These are phyloP conservation scores for Puccinia horiana DNA, from an alignment of 1,284 basidiomycete species.

Conservation along the genomic window DNA sequence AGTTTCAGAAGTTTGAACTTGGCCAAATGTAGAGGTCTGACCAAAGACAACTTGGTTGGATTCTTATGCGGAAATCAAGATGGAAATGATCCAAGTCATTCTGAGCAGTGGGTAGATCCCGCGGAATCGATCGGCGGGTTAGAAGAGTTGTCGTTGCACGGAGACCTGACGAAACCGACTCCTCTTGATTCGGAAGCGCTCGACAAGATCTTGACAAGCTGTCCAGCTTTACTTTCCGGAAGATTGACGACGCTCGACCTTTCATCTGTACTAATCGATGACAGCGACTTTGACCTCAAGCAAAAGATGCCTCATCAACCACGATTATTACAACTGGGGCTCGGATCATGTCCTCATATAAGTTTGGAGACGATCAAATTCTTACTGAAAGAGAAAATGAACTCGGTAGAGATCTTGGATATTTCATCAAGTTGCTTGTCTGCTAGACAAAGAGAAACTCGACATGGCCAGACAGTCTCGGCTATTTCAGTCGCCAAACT, in stretches of 20 bases:
- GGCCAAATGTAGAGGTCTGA: constrained; percentile 37
- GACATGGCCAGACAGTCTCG: background rate
- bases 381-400: constrained; percentile 18
- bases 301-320: constrained; percentile 16
- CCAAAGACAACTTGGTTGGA: constrained; percentile 16
- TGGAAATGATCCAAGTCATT: background rate
- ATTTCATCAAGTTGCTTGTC: constrained; percentile 27
- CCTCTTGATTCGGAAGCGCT: constrained; percentile 20
- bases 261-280: constrained; percentile 17
- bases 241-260: constrained; percentile 40
- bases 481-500: constrained; percentile 4
- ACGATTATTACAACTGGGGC: constrained; percentile 25
- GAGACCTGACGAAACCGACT: constrained; percentile 22
- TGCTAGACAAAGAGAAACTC: constrained; percentile 1
- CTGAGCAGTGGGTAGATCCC: constrained; percentile 31
- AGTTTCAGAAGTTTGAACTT: constrained; percentile 34
- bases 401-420: constrained; percentile 21
- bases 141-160: constrained; percentile 38
- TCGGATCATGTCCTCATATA: constrained; percentile 2
- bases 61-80: constrained; percentile 21
- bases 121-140: constrained; percentile 17
- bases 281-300: constrained; percentile 13
- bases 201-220: constrained; percentile 4
- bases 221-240: background rate
- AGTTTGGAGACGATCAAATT: background rate